phyloP scores from a whole-genome alignment of 495 filamentous ascomycete genomes.

The Penicillium ochrochloron region DNA sequence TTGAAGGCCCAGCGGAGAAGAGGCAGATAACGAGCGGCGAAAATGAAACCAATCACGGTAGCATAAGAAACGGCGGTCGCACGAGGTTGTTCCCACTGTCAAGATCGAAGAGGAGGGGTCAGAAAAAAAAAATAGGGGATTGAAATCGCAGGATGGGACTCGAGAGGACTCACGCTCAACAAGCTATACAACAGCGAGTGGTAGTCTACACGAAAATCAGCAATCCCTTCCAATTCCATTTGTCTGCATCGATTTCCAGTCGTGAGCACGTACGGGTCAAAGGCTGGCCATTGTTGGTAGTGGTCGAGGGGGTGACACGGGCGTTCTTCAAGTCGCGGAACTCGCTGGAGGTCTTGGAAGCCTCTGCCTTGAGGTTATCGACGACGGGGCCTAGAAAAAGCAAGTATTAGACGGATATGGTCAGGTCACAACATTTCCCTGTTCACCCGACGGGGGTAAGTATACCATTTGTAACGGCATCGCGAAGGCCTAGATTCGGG shows the following conservation, averaged over 20 bases:
- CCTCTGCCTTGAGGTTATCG: slow-evolving; percentile 75
- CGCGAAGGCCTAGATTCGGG: slow-evolving; percentile 29
- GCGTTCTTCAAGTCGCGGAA: slow-evolving; percentile 75
- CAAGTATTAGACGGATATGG: slow-evolving; percentile 39
- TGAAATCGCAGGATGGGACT: slow-evolving; percentile 8
- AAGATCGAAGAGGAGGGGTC: slow-evolving; percentile 23
- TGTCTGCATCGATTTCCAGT: neutral
- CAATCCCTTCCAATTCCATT: slow-evolving; percentile 10
- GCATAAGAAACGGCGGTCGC: slow-evolving; percentile 86
- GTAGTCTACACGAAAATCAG: slow-evolving; percentile 62
- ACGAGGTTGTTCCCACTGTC: slow-evolving; percentile 70
- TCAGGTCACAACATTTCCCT: slow-evolving; percentile 10
- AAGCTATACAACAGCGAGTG: slow-evolving; percentile 95
- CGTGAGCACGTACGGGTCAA: slow-evolving; percentile 68
- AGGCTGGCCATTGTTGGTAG: slow-evolving; percentile 80
- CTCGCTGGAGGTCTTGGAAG: slow-evolving; percentile 71
- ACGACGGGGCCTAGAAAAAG: slow-evolving; percentile 68
- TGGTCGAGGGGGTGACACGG: slow-evolving; percentile 67
- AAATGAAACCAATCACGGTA: slow-evolving; percentile 76
- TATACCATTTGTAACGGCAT: slow-evolving; percentile 42
- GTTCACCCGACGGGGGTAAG: slow-evolving; percentile 1
- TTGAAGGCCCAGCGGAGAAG: slow-evolving; percentile 89
- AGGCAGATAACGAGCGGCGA: slow-evolving; percentile 87
- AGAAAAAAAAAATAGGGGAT: slow-evolving; percentile 25
- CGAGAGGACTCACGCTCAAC: slow-evolving; percentile 62